Evolutionary conservation across 306 rosid genomes (phyloP).

Genomic region (Ormosia semicastrata): DNA sequence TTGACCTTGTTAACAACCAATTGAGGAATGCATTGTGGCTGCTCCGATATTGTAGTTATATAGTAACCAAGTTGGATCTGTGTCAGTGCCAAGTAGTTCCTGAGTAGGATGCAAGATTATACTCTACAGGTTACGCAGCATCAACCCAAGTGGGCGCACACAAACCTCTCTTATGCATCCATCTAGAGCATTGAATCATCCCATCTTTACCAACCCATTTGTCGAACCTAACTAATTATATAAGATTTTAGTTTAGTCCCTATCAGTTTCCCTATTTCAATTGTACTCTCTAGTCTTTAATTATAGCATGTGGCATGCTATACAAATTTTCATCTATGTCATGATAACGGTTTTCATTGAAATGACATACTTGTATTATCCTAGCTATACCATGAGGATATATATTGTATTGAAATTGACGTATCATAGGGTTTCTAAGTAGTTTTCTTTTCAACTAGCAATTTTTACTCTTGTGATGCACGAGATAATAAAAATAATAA

Average conservation of each 20-base stretch:
- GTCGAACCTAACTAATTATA: not conserved
- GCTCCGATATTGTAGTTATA: not conserved
- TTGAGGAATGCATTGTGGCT: not conserved
- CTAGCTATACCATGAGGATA: not conserved
- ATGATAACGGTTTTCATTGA: not conserved
- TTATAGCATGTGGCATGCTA: not conserved
- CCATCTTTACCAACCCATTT: slow-evolving; percentile 11
- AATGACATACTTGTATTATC: not conserved
- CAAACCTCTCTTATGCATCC: not conserved
- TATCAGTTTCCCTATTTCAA: not conserved
- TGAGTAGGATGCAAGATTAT: slow-evolving; percentile 38
- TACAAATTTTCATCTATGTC: not conserved
- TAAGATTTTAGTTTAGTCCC: slow-evolving; percentile 8
- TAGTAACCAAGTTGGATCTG: slow-evolving; percentile 38
- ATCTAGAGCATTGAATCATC: not conserved
- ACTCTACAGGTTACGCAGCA: not conserved
- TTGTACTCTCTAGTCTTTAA: not conserved
- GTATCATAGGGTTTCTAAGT: not conserved
- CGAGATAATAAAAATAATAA: too few species aligned
- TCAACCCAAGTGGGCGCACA: slow-evolving; percentile 24
- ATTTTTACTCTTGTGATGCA: too few species aligned
- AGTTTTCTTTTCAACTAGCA: not conserved
- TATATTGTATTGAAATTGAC: not conserved
- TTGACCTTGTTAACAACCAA: slow-evolving; percentile 12
- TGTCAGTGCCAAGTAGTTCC: slow-evolving; percentile 44